Conservation (phyloP, 441 rosid species). For the Raphanus hybrid region DNA sequence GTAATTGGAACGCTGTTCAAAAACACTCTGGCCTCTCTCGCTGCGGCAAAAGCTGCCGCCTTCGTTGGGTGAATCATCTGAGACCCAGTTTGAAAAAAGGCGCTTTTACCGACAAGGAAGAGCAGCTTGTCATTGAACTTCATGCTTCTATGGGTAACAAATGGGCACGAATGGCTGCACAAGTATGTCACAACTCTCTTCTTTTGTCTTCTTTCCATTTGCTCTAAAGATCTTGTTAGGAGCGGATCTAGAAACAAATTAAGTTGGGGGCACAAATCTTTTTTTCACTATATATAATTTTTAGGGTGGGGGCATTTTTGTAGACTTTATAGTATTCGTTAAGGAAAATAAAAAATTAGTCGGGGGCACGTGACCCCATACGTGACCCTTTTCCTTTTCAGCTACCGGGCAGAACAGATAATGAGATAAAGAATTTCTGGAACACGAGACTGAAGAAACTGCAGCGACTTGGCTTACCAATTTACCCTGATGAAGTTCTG, state of each 20-base stretch:
- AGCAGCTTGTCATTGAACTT: slow-evolving; percentile 71
- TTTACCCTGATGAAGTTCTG: slow-evolving; percentile 81
- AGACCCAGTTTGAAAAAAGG: slow-evolving; percentile 92
- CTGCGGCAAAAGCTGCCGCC: slow-evolving; percentile 93
- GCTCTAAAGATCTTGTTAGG: too few species aligned
- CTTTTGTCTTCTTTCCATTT: too few species aligned
- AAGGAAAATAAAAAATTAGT: too few species aligned
- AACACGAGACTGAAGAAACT: slow-evolving; percentile 87
- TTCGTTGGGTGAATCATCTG: slow-evolving; percentile 97
- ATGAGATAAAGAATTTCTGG: slow-evolving; percentile 97
- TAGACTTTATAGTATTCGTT: too few species aligned
- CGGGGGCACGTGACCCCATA: too few species aligned
- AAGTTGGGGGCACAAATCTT: too few species aligned
- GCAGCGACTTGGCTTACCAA: slow-evolving; percentile 82
- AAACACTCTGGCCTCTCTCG: slow-evolving; percentile 90
- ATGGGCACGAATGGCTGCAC: slow-evolving; percentile 98
- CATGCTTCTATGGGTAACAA: slow-evolving; percentile 94
- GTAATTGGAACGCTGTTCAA: slow-evolving; percentile 97
- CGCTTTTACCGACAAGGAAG: slow-evolving; percentile 82
- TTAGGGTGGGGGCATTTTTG: too few species aligned
- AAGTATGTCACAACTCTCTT: slow-evolving; percentile 52
- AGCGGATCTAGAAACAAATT: too few species aligned
- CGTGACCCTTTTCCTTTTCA: slow-evolving; percentile 27
- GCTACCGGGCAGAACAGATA: slow-evolving; percentile 98
- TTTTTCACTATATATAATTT: too few species aligned